Base-by-base conservation (phyloP, 2,329 filamentous ascomycete genomes). In the Hortaea sp. region DNA sequence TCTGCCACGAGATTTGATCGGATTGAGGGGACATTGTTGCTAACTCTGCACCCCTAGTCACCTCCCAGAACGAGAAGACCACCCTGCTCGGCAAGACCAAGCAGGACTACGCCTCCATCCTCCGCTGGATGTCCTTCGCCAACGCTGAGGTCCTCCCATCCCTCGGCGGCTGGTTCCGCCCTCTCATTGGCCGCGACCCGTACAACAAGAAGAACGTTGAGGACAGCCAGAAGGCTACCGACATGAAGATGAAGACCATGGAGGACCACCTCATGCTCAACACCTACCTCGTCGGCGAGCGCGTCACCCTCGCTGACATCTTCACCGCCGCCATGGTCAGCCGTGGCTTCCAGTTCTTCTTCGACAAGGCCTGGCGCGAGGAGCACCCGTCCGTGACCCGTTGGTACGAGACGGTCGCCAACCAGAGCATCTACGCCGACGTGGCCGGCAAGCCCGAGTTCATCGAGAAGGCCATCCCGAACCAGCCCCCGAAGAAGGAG, bases 51-150 rank as follows among this genome's bases (percentile, higher is more conserved):
- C 13, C 57, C 59, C 46, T 66, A 97, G 92, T 98, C 69, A 88
- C 92, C 64, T 97, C 92, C 62, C 92, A 98, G 77, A 98, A 98
- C 72, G 92, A 97, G 84, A 97, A 97, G 85, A 98, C 92, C 63
- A 94, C 88, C 60, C 88, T 98, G 58, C 82, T 98, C 63, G 92
- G 92, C 67, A 97, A 97, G 84, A 98, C 89, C 75, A 98, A 98
- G 85, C 90, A 98, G 78, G 92, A 98, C 82, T 88, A 97, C 72
- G 92, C 92, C 62, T 89, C 89, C 60, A 98, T 98, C 71, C 78
- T 98, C 68, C 87, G 85, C 73, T 98, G 92, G 92, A 82, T 95
- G 84, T 97, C 90, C 57, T 97, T 83, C 74, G 85, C 84, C 80
- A 98, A 97, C 82, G 69, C 73, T 50, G 90, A 98, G 77, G 68